Base-by-base conservation (phyloP, 2,329 filamentous ascomycete species). In the Cladophialophora carrionii region DNA sequence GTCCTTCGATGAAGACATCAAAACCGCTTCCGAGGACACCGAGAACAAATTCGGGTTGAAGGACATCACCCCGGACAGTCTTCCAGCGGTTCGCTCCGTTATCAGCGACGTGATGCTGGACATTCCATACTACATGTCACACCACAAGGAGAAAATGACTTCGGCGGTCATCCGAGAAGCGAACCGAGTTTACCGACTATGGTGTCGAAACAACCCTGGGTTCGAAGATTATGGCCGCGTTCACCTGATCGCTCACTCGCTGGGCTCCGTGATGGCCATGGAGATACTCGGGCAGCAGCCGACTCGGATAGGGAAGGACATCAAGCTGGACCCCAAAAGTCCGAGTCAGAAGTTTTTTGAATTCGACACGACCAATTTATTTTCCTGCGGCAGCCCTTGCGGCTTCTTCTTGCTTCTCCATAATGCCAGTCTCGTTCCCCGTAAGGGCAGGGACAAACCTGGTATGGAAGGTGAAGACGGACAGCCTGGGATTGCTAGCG, bases 31-130 rank as follows among this genome's bases (percentile, higher is more conserved):
- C 26, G 80, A 82, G 63, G 82, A 88, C 61, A 82, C 84, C 2
- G 80, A 84, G 3, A 82, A 86, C 34, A 88, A 88, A 46, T 91
- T 87, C 73, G 82, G 82, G 0, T 82, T 99, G 14, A 90, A 93
- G 71, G 93, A 98, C 71, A 97, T 99, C 70, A 96, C 96, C 4
- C 93, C 92, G 0, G 86, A 88, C 49, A 95, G 91, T 0, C 91
- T 99, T 32, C 93, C 94, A 0, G 92, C 91, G 0, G 90, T 99
- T n/a, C 88, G 95, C 53, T 91, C 90, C 73, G 87, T 99, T 74
- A 96, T 99, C 67, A 96, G 91, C 49, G 95, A 99, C 76, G 92
- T 99, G 72, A 97, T 99, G 92, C 89, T 98, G 57, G 95, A 99
- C 75, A 94, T 99, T 57, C 95, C 95, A 0, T 98, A 96, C 75